These are phyloP conservation scores for Heritiera littoralis DNA, from an alignment of 345 rosid species.

Conservation along the genomic window DNA sequence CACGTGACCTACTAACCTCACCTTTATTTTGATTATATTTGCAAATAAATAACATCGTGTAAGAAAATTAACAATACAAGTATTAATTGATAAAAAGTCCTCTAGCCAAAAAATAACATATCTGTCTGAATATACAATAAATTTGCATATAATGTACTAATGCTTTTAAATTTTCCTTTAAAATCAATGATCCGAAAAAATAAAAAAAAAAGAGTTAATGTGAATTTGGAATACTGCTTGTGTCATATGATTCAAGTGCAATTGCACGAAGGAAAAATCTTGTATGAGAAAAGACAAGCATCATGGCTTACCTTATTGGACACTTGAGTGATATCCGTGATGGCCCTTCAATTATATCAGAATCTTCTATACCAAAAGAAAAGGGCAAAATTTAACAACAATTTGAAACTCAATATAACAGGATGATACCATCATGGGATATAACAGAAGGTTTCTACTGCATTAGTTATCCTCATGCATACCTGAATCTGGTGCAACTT, in stretches of 20 bases:
- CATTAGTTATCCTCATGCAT: constrained; percentile 25
- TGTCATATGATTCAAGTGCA: neutral
- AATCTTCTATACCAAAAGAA: constrained; percentile 41
- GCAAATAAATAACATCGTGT: neutral
- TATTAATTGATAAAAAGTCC: neutral
- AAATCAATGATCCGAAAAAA: neutral
- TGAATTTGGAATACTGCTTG: neutral
- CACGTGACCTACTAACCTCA: neutral
- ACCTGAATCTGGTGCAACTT: constrained; percentile 61
- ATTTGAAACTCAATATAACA: neutral
- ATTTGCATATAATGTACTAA: neutral
- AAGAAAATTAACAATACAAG: neutral
- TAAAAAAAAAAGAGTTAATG: neutral
- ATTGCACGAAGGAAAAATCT: neutral
- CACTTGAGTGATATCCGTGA: constrained; percentile 88
- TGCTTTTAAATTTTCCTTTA: neutral
- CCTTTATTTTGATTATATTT: neutral
- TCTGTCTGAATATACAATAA: neutral
- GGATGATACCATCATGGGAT: neutral
- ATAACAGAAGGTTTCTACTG: neutral
- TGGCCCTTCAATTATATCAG: constrained; percentile 88
- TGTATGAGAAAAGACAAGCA: neutral
- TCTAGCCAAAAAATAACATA: neutral
- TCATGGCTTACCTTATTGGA: constrained; percentile 70
- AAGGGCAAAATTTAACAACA: constrained; percentile 9